Conservation (phyloP, 768 basidiomycete species). For the Crassisporium funariophilum region DNA sequence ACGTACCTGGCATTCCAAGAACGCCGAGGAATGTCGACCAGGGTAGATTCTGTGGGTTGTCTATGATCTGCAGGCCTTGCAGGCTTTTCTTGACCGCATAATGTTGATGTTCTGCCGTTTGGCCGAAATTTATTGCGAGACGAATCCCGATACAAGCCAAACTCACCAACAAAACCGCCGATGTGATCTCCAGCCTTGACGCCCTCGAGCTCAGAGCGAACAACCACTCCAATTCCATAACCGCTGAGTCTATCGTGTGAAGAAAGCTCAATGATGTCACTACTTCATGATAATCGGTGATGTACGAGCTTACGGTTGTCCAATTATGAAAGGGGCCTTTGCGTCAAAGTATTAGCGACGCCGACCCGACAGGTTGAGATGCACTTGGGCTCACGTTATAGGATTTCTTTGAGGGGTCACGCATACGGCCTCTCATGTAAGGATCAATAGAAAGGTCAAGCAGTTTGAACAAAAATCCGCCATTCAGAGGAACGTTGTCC, state of each 20-base stretch:
- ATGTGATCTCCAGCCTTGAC: slow-evolving; percentile 43
- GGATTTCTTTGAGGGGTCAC: slow-evolving; percentile 25
- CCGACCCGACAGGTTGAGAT: no score
- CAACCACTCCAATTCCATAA: slow-evolving; percentile 45
- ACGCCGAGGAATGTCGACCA: slow-evolving; percentile 53
- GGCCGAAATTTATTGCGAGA: background rate
- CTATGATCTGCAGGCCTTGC: slow-evolving; percentile 25
- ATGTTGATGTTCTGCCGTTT: slow-evolving; percentile 39
- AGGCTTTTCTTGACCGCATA: slow-evolving; percentile 35
- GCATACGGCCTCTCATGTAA: slow-evolving; percentile 44
- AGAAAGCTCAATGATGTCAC: background rate
- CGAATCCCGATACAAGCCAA: background rate
- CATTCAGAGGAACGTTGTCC: slow-evolving; percentile 44
- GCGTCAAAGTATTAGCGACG: no score
- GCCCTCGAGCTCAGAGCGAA: slow-evolving; percentile 39
- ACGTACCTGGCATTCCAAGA: slow-evolving; percentile 56
- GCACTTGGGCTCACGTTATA: slow-evolving; percentile 23
- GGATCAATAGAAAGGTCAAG: slow-evolving; percentile 48
- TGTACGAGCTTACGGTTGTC: slow-evolving; percentile 40
- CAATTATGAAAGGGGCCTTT: slow-evolving; percentile 32
- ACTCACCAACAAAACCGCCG: slow-evolving; percentile 34
- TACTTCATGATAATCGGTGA: no score
- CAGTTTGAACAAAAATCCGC: slow-evolving; percentile 52
- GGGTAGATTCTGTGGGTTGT: slow-evolving; percentile 47
- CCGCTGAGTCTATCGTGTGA: slow-evolving; percentile 24